Percentiles rank a stretch among this genome's conserved stretches.
Conservation (phyloP, 1,284 basidiomycete genomes). For the Polyporus tsugae region DNA sequence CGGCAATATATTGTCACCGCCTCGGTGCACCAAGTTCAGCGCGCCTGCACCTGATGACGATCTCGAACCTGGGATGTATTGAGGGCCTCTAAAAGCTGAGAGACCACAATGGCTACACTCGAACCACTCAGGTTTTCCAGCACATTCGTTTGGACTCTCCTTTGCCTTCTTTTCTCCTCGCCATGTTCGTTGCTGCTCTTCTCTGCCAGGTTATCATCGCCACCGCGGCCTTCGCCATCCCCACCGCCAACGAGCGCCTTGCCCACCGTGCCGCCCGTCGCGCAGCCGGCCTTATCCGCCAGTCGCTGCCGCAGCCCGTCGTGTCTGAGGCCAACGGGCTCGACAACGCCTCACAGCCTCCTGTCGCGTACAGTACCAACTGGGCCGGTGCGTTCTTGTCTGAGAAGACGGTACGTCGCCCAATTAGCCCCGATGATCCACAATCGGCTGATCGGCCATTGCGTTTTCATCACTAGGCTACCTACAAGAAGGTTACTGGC, state of each 20-base stretch:
- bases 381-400: constrained; percentile 39
- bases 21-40: neutral
- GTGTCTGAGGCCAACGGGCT: constrained; percentile 10
- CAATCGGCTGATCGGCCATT: neutral
- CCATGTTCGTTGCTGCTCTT: constrained; percentile 32
- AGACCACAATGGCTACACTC: neutral
- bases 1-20: neutral
- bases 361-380: constrained; percentile 37
- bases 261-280: constrained; percentile 31
- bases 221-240: constrained; percentile 33
- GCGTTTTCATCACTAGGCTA: constrained; percentile 26
- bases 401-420: constrained; percentile 28
- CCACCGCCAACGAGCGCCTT: constrained; percentile 30
- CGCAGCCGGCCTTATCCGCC: constrained; percentile 20
- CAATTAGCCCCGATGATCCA: neutral
- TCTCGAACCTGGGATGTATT: too few relatives aligned
- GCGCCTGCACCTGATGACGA: too few relatives aligned
- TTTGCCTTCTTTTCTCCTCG: constrained; percentile 20
- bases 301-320: constrained; percentile 29
- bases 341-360: constrained; percentile 24
- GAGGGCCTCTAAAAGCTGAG: too few relatives aligned
- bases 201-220: constrained; percentile 35
- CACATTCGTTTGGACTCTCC: constrained; percentile 20
- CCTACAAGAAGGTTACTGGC: constrained; percentile 41
- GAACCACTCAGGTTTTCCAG: constrained; percentile 25